A percentile compares a stretch with the other conserved stretches of the same genome.
Evolutionary conservation across 2,329 filamentous ascomycete species (phyloP).

Genomic region (Colletotrichum lini): DNA sequence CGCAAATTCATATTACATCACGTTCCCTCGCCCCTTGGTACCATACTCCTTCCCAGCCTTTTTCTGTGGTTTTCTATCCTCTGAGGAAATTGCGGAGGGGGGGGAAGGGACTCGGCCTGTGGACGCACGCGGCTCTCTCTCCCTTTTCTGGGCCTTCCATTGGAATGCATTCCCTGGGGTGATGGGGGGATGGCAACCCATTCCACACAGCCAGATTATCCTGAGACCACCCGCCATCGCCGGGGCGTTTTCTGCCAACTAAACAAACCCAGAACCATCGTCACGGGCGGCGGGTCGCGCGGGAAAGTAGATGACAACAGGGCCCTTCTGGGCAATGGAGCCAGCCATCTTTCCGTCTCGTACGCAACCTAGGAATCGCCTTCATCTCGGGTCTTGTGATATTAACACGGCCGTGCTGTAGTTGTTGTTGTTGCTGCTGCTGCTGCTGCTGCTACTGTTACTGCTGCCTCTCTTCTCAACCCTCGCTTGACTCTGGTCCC

Average conservation of each 20-base stretch:
- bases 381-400: not conserved
- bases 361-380: not conserved
- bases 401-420: too few species aligned
- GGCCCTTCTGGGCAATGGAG: conserved; percentile 2
- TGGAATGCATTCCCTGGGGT: conserved; percentile 36
- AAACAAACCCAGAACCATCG: not conserved
- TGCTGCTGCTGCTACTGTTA: not conserved
- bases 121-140: too few species aligned
- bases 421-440: not conserved
- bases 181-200: conserved; percentile 28
- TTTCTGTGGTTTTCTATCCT: not conserved
- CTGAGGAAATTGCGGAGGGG: not conserved
- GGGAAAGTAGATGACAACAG: not conserved
- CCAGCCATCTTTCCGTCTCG: conserved; percentile 12
- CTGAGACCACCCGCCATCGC: conserved; percentile 24
- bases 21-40: conserved; percentile 16
- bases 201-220: conserved; percentile 34
- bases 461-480: not conserved
- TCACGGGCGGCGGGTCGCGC: conserved; percentile 12
- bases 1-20: conserved; percentile 37
- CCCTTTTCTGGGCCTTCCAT: conserved; percentile 29
- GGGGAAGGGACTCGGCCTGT: too few species aligned
- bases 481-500: not conserved
- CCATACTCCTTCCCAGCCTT: not conserved
- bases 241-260: not conserved